A percentile compares a stretch with the other conserved stretches of the same genome.
Evolutionary conservation across 2,329 filamentous ascomycete species (phyloP).

Genomic region (Ascocoryne sarcoides): DNA sequence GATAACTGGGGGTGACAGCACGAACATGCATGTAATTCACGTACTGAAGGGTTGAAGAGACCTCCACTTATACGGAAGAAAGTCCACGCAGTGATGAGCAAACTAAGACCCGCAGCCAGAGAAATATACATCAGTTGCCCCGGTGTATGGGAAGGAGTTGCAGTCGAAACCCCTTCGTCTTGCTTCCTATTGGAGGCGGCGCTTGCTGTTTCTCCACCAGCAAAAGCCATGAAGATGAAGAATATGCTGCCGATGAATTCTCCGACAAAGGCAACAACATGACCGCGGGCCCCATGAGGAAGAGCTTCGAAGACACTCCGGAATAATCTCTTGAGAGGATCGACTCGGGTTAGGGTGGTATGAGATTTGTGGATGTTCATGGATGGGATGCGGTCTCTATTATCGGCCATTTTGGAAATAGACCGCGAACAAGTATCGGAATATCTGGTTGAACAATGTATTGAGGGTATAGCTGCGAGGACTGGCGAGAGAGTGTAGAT

Average conservation of each 20-base stretch:
- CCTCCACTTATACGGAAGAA: slow-evolving; percentile 44
- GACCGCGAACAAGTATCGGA: too few species aligned
- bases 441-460: too few species aligned
- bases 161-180: slow-evolving; percentile 21
- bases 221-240: slow-evolving; percentile 27
- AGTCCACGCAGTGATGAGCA: slow-evolving; percentile 37
- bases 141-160: slow-evolving; percentile 6
- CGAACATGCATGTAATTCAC: slow-evolving; percentile 6
- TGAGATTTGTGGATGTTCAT: slow-evolving; percentile 12
- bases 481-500: too few species aligned
- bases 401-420: too few species aligned
- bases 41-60: slow-evolving; percentile 41
- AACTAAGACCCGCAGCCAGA: slow-evolving; percentile 21
- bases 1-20: not conserved
- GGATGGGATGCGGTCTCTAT: slow-evolving; percentile 6
- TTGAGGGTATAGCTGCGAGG: too few species aligned
- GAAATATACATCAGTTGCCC: slow-evolving; percentile 24
- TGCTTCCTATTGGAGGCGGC: slow-evolving; percentile 26
- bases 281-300: slow-evolving; percentile 29
- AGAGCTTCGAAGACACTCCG: slow-evolving; percentile 11
- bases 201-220: slow-evolving; percentile 19
- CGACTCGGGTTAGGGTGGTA: slow-evolving; percentile 11
- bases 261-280: slow-evolving; percentile 37
- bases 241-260: slow-evolving; percentile 44
- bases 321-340: slow-evolving; percentile 17